phyloP scores from a whole-genome alignment of 768 basidiomycete species.

The Lactarius akahatsu region DNA sequence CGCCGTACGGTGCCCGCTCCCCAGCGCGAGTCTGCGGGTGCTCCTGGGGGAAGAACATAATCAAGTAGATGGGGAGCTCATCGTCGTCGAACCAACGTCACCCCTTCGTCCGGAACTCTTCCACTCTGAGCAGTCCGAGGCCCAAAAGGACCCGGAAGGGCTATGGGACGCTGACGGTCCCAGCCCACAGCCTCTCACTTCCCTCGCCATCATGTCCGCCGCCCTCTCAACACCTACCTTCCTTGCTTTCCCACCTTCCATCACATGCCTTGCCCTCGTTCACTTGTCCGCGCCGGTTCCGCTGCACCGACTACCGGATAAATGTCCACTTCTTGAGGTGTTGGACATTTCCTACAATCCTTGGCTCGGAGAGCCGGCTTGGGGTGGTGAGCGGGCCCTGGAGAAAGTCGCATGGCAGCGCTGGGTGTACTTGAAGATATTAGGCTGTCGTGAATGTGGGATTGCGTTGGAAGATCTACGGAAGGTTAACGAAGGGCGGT shows the following conservation, averaged over 20 bases:
- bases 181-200: slow-evolving; percentile 5
- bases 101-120: slow-evolving; percentile 47
- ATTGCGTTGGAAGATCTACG: slow-evolving; percentile 43
- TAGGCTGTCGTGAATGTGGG: slow-evolving; percentile 58
- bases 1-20: slow-evolving; percentile 57
- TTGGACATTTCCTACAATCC: slow-evolving; percentile 69
- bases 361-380: slow-evolving; percentile 40
- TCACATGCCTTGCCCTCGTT: slow-evolving; percentile 62
- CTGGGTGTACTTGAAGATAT: slow-evolving; percentile 51
- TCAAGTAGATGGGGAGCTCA: slow-evolving; percentile 55
- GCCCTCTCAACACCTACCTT: slow-evolving; percentile 46
- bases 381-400: slow-evolving; percentile 40
- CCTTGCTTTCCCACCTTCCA: slow-evolving; percentile 57
- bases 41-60: slow-evolving; percentile 53
- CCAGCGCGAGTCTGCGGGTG: slow-evolving; percentile 47
- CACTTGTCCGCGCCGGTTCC: slow-evolving; percentile 48
- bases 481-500: slow-evolving; percentile 58
- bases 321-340: slow-evolving; percentile 60
- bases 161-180: slow-evolving; percentile 21
- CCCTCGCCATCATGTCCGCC: slow-evolving; percentile 51
- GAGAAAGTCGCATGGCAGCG: slow-evolving; percentile 58
- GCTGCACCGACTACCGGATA: slow-evolving; percentile 54
- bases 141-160: slow-evolving; percentile 5
- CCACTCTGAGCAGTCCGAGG: slow-evolving; percentile 4
- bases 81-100: slow-evolving; percentile 59